Evolutionary conservation across 1,284 basidiomycete genomes (phyloP).

Genomic region (Hymenochaete sp.): DNA sequence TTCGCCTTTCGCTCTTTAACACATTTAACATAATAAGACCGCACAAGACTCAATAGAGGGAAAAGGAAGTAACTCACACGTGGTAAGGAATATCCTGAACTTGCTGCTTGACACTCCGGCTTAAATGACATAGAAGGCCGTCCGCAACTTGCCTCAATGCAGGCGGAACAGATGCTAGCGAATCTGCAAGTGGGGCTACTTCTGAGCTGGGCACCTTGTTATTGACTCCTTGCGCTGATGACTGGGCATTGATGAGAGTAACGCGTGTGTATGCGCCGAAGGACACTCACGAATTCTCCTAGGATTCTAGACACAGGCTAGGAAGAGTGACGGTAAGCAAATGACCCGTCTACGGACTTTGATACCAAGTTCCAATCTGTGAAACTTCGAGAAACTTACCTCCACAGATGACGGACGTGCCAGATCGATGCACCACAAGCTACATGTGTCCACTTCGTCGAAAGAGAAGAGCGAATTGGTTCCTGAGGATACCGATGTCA

Average conservation of each 20-base stretch:
- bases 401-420: background rate
- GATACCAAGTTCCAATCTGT: too few species aligned
- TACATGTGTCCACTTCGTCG: conserved; percentile 56
- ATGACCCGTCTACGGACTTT: too few species aligned
- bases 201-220: too few species aligned
- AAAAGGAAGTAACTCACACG: conserved; percentile 27
- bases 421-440: conserved; percentile 35
- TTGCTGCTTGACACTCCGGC: conserved; percentile 50
- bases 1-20: conserved; percentile 25
- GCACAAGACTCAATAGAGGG: background rate
- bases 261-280: too few species aligned
- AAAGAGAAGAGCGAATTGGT: conserved; percentile 35
- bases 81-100: conserved; percentile 48
- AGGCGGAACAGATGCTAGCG: conserved; percentile 38
- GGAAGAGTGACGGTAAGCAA: too few species aligned
- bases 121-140: conserved; percentile 43
- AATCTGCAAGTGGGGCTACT: conserved; percentile 27
- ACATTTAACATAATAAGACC: background rate
- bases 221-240: too few species aligned
- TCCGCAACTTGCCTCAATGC: conserved; percentile 40
- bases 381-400: conserved; percentile 1
- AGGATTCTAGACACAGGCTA: too few species aligned
- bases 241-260: too few species aligned
- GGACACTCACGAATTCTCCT: too few species aligned
- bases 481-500: conserved; percentile 61